phyloP scores from a whole-genome alignment of 306 rosid species.

The Dryas drummondii region DNA sequence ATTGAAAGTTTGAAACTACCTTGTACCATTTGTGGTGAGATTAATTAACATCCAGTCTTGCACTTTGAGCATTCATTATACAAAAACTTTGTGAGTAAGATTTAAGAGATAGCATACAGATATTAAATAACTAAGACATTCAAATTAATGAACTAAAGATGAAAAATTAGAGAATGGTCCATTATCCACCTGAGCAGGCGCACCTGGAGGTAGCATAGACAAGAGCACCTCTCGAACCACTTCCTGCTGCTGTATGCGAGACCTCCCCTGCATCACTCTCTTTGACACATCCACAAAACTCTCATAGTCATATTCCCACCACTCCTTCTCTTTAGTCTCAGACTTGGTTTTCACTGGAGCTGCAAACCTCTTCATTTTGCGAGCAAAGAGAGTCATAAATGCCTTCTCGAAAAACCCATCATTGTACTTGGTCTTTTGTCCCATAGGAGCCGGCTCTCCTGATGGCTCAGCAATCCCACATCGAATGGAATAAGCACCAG shows the following conservation, averaged over 20 bases:
- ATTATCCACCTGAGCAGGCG: constrained; percentile 84
- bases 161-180: not conserved
- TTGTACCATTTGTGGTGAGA: not conserved
- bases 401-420: constrained; percentile 73
- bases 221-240: constrained; percentile 84
- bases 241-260: constrained; percentile 74
- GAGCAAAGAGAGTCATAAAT: constrained; percentile 74
- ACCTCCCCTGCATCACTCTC: constrained; percentile 86
- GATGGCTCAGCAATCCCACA: constrained; percentile 82
- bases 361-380: constrained; percentile 72
- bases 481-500: constrained; percentile 9
- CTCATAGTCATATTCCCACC: constrained; percentile 65
- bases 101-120: too few species aligned
- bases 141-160: not conserved
- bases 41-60: not conserved
- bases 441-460: constrained; percentile 81
- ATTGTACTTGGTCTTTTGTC: constrained; percentile 70
- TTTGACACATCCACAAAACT: constrained; percentile 76
- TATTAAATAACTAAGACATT: not conserved
- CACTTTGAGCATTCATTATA: too few species aligned
- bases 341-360: constrained; percentile 3
- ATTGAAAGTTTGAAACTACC: not conserved
- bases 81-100: too few species aligned
- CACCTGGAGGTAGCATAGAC: constrained; percentile 98
- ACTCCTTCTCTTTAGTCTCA: constrained; percentile 21